Base-by-base conservation (phyloP, 345 rosid genomes). In the Garcia nutans region DNA sequence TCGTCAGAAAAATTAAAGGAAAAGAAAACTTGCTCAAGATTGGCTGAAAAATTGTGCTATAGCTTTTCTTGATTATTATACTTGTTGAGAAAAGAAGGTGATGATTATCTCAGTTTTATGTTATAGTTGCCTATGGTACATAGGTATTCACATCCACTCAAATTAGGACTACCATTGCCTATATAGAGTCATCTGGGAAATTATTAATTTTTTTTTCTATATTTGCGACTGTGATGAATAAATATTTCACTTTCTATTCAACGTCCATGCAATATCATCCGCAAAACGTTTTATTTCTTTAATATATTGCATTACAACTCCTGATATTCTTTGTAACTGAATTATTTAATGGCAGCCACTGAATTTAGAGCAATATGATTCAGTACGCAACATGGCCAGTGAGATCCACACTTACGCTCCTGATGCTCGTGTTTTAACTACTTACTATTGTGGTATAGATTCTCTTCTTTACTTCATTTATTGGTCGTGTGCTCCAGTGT, bases 351-450 rank as follows among this genome's bases (percentile, higher is more conserved):
- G 71, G 80, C 93, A 93, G 99, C 99, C 99, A 57, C 85, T 95
- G 78, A 93, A 93, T 84, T 85, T 90, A 88, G 97, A 93, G 78
- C 99, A 95, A 73, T 95, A 91, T 72, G 84, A 87, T 63, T 88
- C 87, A 67, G 80, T 95, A 65, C 89, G 97, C 82, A 88, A 75
- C 73, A 85, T 93, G 93, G 99, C 99, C 26, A 85, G 91, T 81
- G 92, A 90, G 81, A 86, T 95, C 83, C 92, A 89, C 78, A 87
- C 92, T 23, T 89, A 91, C 76, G 98, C 99, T 58, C 94, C 97
- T 2, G 99, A 95, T 84, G 98, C 99, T 61, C 98, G 99, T 74
- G 87, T 95, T 70, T 85, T 93, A 82, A 95, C 98, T 70, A 91
- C 97, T 22, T 95, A 95, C 78, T 95, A 95, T 79, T 91, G 92